Evolutionary conservation across 2,329 filamentous ascomycete genomes (phyloP).

Genomic region (Myriosclerotinia scirpicola): DNA sequence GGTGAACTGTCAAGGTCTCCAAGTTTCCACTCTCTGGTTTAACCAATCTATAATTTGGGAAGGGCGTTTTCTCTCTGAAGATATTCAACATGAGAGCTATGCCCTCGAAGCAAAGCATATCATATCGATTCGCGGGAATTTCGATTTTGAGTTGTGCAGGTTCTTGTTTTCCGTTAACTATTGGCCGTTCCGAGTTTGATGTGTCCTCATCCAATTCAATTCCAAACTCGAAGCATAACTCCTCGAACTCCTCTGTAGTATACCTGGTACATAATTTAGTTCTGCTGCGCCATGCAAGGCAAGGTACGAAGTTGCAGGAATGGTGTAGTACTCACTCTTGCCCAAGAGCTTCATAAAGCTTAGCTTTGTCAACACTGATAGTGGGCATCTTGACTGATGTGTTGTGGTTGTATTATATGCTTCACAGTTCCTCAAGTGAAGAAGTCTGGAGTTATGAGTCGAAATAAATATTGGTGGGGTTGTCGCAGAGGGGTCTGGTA

Average conservation of each 20-base stretch:
- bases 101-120: conserved; percentile 97
- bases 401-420: conserved; percentile 9
- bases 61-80: conserved; percentile 73
- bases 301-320: conserved; percentile 24
- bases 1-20: conserved; percentile 76
- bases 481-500: conserved; percentile 19
- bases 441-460: conserved; percentile 15
- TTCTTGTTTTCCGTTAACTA: conserved; percentile 78
- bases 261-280: conserved; percentile 54
- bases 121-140: conserved; percentile 90
- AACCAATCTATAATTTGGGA: conserved; percentile 78
- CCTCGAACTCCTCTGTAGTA: conserved; percentile 93
- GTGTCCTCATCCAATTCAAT: conserved; percentile 94
- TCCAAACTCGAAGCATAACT: conserved; percentile 94
- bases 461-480: conserved; percentile 24
- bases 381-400: conserved; percentile 73
- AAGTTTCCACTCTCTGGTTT: conserved; percentile 71
- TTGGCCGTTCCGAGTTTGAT: conserved; percentile 57
- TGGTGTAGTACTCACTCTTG: conserved; percentile 64
- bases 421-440: conserved; percentile 7
- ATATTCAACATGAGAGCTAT: conserved; percentile 95
- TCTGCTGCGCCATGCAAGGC: conserved; percentile 8
- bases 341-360: conserved; percentile 89
- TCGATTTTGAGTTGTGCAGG: conserved; percentile 95
- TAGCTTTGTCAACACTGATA: conserved; percentile 93